Conservation (phyloP, 805 yeast genomes). For the Cyberlindnera mississippiensis region DNA sequence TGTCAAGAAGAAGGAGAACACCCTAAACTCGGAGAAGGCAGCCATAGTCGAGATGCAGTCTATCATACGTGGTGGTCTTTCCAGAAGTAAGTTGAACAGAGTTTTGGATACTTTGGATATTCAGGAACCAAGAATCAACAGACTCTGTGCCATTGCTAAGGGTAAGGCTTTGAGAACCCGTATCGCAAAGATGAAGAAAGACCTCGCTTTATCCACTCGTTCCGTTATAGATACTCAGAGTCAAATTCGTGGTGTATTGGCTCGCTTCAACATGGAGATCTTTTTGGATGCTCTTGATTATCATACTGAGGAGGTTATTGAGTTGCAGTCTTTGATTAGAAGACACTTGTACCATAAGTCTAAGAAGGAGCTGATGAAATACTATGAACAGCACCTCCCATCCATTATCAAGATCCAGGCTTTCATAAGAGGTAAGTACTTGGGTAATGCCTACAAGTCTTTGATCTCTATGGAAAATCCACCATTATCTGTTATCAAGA, state of each 20-base stretch:
- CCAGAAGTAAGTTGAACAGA: conserved; percentile 26
- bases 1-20: not conserved
- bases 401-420: conserved; percentile 73
- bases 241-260: conserved; percentile 55
- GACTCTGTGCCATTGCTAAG: conserved; percentile 37
- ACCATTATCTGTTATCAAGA: conserved; percentile 68
- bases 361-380: conserved; percentile 32
- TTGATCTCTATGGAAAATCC: conserved; percentile 71
- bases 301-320: conserved; percentile 35
- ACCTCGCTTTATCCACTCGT: not conserved
- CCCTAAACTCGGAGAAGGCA: conserved; percentile 1
- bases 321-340: conserved; percentile 52
- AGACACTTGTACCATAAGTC: conserved; percentile 42
- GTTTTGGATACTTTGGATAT: conserved; percentile 25
- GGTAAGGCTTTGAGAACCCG: conserved; percentile 34
- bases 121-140: conserved; percentile 23
- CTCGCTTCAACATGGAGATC: conserved; percentile 53
- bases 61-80: conserved; percentile 41
- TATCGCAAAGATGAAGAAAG: conserved; percentile 7
- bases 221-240: conserved; percentile 49
- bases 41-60: conserved; percentile 50
- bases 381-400: conserved; percentile 54
- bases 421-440: conserved; percentile 59
- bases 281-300: conserved; percentile 50
- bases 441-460: conserved; percentile 69